Conservation (phyloP, 179 eudicot genomes). For the Heliamphora pulchella region DNA sequence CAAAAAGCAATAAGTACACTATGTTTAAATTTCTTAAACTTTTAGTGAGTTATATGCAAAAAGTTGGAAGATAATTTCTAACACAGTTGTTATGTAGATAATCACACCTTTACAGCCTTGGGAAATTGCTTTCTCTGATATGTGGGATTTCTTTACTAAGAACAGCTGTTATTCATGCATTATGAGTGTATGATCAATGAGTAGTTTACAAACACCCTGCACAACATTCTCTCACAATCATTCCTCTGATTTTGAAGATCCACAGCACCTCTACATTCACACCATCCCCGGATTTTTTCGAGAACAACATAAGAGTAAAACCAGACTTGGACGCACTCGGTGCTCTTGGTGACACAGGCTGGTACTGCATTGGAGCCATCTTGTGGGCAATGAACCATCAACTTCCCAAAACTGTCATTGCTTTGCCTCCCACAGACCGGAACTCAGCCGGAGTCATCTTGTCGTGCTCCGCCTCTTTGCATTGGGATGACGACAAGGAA, state of each 20-base stretch:
- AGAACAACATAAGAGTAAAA: constrained; percentile 36
- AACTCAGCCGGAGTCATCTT: constrained; percentile 43
- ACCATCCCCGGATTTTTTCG: constrained; percentile 21
- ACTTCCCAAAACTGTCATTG: constrained; percentile 37
- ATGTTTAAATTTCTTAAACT: too few relatives aligned
- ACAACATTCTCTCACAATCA: not conserved
- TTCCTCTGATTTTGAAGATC: constrained; percentile 22
- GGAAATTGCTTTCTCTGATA: too few relatives aligned
- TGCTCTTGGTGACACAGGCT: constrained; percentile 54
- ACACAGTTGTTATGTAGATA: too few relatives aligned
- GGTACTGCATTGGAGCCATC: constrained; percentile 54
- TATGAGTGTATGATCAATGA: too few relatives aligned
- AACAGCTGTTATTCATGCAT: too few relatives aligned
- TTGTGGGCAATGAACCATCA: constrained; percentile 41
- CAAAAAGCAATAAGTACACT: too few relatives aligned
- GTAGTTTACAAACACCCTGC: not conserved
- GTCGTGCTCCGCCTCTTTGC: constrained; percentile 35
- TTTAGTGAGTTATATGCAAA: too few relatives aligned
- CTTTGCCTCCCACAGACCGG: constrained; percentile 25
- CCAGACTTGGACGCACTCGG: constrained; percentile 44
- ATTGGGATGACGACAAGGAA: constrained; percentile 13
- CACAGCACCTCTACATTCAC: constrained; percentile 35
- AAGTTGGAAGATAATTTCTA: too few relatives aligned
- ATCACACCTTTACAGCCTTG: too few relatives aligned
- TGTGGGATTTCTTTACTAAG: too few relatives aligned